Evolutionary conservation across 176 grass and related monocot species (phyloP), one percentile per base, ranked within the genome.

Genomic region (Pontederia crassipes): DNA sequence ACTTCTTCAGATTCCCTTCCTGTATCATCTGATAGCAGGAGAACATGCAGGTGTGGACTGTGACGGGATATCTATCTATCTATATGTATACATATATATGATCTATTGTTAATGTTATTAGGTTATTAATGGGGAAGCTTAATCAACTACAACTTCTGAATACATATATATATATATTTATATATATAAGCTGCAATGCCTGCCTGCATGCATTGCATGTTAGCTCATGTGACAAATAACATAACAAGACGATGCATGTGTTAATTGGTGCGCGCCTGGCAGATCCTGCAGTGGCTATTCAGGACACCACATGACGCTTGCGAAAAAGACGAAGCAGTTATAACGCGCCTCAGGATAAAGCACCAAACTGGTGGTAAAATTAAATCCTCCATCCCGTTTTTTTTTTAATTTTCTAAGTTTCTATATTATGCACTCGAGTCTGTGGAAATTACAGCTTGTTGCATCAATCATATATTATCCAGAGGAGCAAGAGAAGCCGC

Each of bases 161-260:
- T 3, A 3, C 32, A 40, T 40, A 0, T 40, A 40, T 40, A 40
- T 40, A 40, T 4, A 7, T 40, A 40, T 40, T 3, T 40, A 40
- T 40, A 40, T 40, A 40, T 4, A 7, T 40, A 40, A 24, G 32
- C 6, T 40, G 32, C 32, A 40, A 24, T 24, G 20, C 20, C 20
- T 24, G 20, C 20, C 20, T 40, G 32, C 32, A 40, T 52, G 4
- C 24, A 29, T 27, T 28, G 24, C 64, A 66, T 12, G 64, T 66
- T 66, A 28, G 2, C 64, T 52, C 26, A 53, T 49, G 27, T 53
- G 28, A 35, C 64, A 66, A 52, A 66, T 53, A 52, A 26, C 27
- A 28, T 7, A 40, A 7, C 32, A 7, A 40, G 32, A 40, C 32
- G 4, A 40, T 40, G 32, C 32, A 40, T 40, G 32, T 40, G 32